Percentiles rank a stretch among this genome's conserved stretches.
phyloP scores from a whole-genome alignment of 1,139 yeast genomes.

The Casaregolazyma suthepensis region DNA sequence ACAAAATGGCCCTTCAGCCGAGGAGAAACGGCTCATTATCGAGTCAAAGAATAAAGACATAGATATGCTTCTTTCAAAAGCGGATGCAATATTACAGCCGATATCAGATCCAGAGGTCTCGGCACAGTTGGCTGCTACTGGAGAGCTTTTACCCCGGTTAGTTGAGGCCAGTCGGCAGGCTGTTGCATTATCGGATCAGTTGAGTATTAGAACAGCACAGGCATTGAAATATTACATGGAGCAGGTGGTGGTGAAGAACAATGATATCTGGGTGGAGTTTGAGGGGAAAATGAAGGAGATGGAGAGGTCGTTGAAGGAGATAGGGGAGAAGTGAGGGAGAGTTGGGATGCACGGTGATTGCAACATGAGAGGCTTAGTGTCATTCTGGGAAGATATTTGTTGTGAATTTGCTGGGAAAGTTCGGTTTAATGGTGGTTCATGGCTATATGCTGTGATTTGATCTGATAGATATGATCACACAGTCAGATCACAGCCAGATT shows the following conservation, averaged over 20 bases:
- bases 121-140: slow-evolving; percentile 5
- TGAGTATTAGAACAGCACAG: slow-evolving; percentile 20
- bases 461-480: too few relatives aligned
- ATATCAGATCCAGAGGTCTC: slow-evolving; percentile 11
- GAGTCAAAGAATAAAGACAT: slow-evolving; percentile 3
- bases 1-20: background rate
- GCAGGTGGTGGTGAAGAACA: slow-evolving; percentile 12
- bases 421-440: too few relatives aligned
- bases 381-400: too few relatives aligned
- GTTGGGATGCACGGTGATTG: background rate
- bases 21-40: slow-evolving; percentile 1
- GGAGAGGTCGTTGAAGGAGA: slow-evolving; percentile 13
- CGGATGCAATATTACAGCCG: slow-evolving; percentile 4
- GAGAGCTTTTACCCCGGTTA: slow-evolving; percentile 9
- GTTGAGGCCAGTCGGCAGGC: slow-evolving; percentile 11
- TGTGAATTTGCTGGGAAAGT: too few relatives aligned
- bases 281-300: slow-evolving; percentile 13
- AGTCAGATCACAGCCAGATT: too few relatives aligned
- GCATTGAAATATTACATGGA: slow-evolving; percentile 14
- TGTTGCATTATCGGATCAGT: slow-evolving; percentile 13
- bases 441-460: too few relatives aligned
- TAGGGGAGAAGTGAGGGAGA: slow-evolving; percentile 6
- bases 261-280: slow-evolving; percentile 16
- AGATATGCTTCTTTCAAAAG: slow-evolving; percentile 1
- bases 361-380: too few relatives aligned